phyloP scores from a whole-genome alignment of 768 basidiomycete species.

The Panaeolus cyanescens region DNA sequence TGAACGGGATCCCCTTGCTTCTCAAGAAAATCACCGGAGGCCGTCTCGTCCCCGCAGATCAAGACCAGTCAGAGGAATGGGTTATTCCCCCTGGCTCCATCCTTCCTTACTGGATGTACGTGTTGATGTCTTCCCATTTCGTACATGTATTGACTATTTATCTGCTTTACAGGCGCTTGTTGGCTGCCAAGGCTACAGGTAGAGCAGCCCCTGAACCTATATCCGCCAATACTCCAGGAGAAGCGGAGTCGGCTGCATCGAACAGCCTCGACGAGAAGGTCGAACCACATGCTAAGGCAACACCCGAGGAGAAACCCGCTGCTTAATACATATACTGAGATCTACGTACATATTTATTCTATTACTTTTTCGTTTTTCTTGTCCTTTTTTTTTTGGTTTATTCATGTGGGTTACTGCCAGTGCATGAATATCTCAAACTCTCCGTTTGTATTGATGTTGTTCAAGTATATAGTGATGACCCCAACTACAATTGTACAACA shows the following conservation, averaged over 20 bases:
- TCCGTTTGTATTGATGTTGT: no score
- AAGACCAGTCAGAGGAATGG: conserved; percentile 69
- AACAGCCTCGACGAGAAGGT: background rate
- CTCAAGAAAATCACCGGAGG: conserved; percentile 57
- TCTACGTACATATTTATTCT: no score
- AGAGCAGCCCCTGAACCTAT: background rate
- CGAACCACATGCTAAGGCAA: background rate
- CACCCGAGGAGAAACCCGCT: background rate
- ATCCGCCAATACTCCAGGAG: background rate
- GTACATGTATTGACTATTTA: background rate
- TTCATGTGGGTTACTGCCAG: no score
- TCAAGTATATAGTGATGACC: no score
- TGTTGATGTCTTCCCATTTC: conserved; percentile 9
- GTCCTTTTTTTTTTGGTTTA: no score
- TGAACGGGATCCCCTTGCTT: conserved; percentile 70
- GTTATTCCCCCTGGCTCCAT: conserved; percentile 71
- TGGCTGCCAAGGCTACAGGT: background rate
- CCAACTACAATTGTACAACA: no score
- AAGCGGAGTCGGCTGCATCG: background rate
- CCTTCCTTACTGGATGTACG: conserved; percentile 69
- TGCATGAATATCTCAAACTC: no score
- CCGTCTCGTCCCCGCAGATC: conserved; percentile 64
- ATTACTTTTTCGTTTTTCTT: no score
- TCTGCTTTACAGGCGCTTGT: no score
- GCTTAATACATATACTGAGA: no score